Base-by-base conservation (phyloP, 2,329 filamentous ascomycete genomes). In the Fonsecaea erecta region DNA sequence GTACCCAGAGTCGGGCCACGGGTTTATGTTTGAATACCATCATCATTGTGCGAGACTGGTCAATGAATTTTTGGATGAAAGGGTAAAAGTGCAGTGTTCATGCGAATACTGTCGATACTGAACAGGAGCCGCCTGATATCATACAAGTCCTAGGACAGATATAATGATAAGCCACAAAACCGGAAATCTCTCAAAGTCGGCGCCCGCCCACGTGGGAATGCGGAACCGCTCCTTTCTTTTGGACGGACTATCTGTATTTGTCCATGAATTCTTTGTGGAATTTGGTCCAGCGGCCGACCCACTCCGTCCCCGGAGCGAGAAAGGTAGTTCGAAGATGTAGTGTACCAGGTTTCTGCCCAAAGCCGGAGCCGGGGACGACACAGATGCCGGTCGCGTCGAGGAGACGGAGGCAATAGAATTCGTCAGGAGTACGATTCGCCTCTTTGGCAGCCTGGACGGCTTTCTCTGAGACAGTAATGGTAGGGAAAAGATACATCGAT, bases 401-500 rank as follows among this genome's bases (percentile, higher is more conserved):
- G 74, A 99, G 83, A 68, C 88, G 86, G 82, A 96, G 86, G 80
- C 90, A 93, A 84, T 99, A 99, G 81, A 96, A 97, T 79, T 98
- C 94, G 74, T 99, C 95, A 1, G 94, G 81, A 12, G 84, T 82
- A 74, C 90, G 90, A 73, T 87, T 88, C 77, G 93, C 91, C 67
- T 88, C 81, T 74, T 83, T 78, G 37, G 95, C 95, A 16, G 91
- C 91, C 70, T 89, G 88, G 68, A 89, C 79, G 46, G 93, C 95
- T 80, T 91, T 92, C 26, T 80, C 72, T 1, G 95, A 87, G 26
- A 99, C 83, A 35, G 83, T 87, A 80, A 99, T 96, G 72, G 92
- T 95, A 26, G 95, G 95, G 87, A 98, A 99, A 74, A 99, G 90
- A 82, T 99, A 99, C 95, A 99, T 99, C 76, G 91, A 90, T 66